phyloP scores from a whole-genome alignment of 345 rosid species.

The Populus pruinosa region DNA sequence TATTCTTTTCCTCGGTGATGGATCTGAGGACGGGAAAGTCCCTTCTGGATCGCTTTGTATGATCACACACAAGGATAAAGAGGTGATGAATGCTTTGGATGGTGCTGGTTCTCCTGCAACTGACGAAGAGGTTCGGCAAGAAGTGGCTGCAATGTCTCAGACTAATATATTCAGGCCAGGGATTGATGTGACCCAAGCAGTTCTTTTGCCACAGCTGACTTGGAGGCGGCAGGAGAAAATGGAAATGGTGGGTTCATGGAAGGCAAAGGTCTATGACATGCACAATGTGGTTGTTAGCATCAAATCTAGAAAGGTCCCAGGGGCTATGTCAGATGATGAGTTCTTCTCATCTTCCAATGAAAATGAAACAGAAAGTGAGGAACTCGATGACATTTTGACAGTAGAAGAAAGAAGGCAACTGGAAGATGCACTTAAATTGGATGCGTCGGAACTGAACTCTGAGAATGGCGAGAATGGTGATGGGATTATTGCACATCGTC shows the following conservation, averaged over 20 bases:
- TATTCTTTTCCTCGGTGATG: conserved; percentile 88
- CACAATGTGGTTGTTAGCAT: conserved; percentile 93
- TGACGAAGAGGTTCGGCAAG: conserved; percentile 82
- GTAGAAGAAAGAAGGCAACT: conserved; percentile 91
- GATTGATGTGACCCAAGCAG: conserved; percentile 93
- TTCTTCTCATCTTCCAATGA: conserved; percentile 66
- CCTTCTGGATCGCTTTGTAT: conserved; percentile 79
- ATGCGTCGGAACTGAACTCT: conserved; percentile 50
- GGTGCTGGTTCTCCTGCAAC: conserved; percentile 78
- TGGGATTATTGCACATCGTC: conserved; percentile 52
- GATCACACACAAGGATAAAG: conserved; percentile 89
- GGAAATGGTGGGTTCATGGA: conserved; percentile 89
- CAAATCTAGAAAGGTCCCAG: conserved; percentile 86
- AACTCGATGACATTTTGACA: conserved; percentile 64
- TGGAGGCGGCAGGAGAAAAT: conserved; percentile 96
- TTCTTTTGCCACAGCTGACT: conserved; percentile 75
- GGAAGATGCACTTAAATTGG: conserved; percentile 77
- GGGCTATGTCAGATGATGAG: conserved; percentile 94
- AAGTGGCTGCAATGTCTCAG: conserved; percentile 85
- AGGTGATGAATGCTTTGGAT: conserved; percentile 90
- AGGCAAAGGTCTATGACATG: conserved; percentile 95
- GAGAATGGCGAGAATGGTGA: conserved; percentile 64
- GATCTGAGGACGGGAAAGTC: conserved; percentile 75
- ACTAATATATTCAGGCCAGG: conserved; percentile 94
- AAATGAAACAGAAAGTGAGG: conserved; percentile 76